Percentiles rank a stretch among this genome's conserved stretches.
Conservation (phyloP, 768 basidiomycete species). For the Calocybe cyanea region DNA sequence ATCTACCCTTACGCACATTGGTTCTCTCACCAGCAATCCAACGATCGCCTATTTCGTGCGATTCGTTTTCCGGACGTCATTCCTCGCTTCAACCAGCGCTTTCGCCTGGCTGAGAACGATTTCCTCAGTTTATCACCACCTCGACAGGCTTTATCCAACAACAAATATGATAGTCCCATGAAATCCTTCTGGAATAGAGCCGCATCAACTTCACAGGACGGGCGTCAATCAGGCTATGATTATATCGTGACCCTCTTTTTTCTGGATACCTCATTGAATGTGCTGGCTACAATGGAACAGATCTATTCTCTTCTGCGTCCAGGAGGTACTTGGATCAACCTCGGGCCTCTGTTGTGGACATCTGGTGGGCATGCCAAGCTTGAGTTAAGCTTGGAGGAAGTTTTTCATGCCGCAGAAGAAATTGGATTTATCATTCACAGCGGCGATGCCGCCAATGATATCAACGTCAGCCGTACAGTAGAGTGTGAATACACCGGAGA, state of each 20-base stretch:
- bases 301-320: conserved; percentile 55
- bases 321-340: conserved; percentile 68
- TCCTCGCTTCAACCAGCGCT: conserved; percentile 39
- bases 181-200: conserved; percentile 15
- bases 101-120: conserved; percentile 53
- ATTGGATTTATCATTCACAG: conserved; percentile 49
- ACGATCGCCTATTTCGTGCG: conserved; percentile 44
- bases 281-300: conserved; percentile 50
- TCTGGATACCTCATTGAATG: conserved; percentile 58
- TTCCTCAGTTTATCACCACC: conserved; percentile 42
- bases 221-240: conserved; percentile 40
- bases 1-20: conserved; percentile 62
- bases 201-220: not conserved
- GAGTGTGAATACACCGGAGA: conserved; percentile 68
- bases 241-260: conserved; percentile 64
- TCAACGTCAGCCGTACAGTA: conserved; percentile 35
- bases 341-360: conserved; percentile 66
- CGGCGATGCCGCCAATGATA: conserved; percentile 21
- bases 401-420: conserved; percentile 44
- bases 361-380: conserved; percentile 49
- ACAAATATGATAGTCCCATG: not conserved
- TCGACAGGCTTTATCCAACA: not conserved
- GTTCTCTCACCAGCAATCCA: conserved; percentile 64
- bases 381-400: conserved; percentile 64
- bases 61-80: conserved; percentile 60